Percentiles rank a stretch among this genome's conserved stretches.
Conservation (phyloP, 2,329 filamentous ascomycete species). For the Dactylellina haptotyla region DNA sequence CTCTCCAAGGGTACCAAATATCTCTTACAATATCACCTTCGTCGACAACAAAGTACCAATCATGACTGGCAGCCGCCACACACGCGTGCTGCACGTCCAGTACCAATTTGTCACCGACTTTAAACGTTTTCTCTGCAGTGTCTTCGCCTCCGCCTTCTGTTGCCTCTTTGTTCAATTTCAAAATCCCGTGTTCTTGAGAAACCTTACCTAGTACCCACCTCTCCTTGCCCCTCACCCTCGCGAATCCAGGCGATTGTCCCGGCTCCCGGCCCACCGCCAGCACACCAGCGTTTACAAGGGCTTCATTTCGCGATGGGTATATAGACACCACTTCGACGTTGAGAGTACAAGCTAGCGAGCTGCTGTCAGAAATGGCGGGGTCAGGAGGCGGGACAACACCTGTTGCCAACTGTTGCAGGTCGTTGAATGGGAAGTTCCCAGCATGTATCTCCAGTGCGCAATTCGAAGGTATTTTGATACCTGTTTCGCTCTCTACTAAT, state of each 20-base stretch:
- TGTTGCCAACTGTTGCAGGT: constrained; percentile 81
- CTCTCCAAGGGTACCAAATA: constrained; percentile 77
- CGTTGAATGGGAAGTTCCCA: constrained; percentile 78
- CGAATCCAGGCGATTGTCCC: constrained; percentile 78
- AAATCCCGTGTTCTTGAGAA: constrained; percentile 80
- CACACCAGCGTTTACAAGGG: constrained; percentile 74
- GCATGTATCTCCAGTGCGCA: constrained; percentile 76
- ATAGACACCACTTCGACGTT: constrained; percentile 77
- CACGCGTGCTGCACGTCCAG: constrained; percentile 86
- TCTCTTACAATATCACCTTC: constrained; percentile 75
- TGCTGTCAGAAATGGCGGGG: constrained; percentile 63
- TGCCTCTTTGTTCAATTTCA: constrained; percentile 68
- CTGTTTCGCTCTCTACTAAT: constrained; percentile 58
- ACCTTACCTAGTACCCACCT: constrained; percentile 76
- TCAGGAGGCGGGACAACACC: constrained; percentile 66
- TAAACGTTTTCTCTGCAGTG: constrained; percentile 60
- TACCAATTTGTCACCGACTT: constrained; percentile 73
- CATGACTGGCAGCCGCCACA: constrained; percentile 76
- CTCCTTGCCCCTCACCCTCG: constrained; percentile 68
- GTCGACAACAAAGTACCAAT: constrained; percentile 79
- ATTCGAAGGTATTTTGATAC: constrained; percentile 55
- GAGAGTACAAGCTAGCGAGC: constrained; percentile 73
- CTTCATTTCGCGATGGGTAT: constrained; percentile 74
- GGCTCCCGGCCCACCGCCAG: constrained; percentile 78
- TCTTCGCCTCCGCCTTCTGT: constrained; percentile 60